Base-by-base conservation (phyloP, 208 protist species). In the Zelonia costaricensis region DNA sequence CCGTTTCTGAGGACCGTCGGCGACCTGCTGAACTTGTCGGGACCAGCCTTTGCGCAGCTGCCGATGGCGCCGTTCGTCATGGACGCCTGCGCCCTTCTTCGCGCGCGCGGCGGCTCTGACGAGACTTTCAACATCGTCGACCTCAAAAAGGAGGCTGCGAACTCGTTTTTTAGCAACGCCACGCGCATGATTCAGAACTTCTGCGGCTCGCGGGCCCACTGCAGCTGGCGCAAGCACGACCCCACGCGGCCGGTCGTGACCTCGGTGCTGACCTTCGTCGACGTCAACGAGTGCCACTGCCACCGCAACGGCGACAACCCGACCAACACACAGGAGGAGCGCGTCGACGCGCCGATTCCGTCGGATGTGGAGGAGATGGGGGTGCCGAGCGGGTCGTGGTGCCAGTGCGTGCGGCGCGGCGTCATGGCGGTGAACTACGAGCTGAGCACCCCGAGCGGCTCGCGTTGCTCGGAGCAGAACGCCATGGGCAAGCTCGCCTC, bases 401-500 rank as follows among this genome's bases (percentile, higher is more conserved):
- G 91, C 62, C 45, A 30, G 47, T 96, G 91, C 60, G 39, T 61
- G 3, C 85, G 91, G 12, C 58, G 61, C 35, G 82, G 70, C 48
- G 87, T 82, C n/a, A 74, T 93, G 4, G 85, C 79, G 16, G 83
- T 96, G 16, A 96, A 96, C 64, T 96, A 96, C 62, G 87, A 93
- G 62, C 84, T 96, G n/a, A 92, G 81, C 62, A 96, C 91, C 2
- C 91, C 91, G 18, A 93, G 84, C 47, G 91, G 91, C 4, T 96
- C 91, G 23, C 79, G 91, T 25, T 96, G 91, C 69, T 93, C 86
- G 12, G 87, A 96, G 73, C 91, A 96, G 75, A 96, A 96, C 46
- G 86, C 75, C 44, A 82, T 96, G 76, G 91, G 86, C 7, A 88
- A 89, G 59, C 68, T 96, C 6, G 91, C 91, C 33, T 75, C 84